Percentiles rank a stretch among this genome's conserved stretches.
Evolutionary conservation across 345 rosid genomes (phyloP).

Genomic region (Eucalyptus regnans): DNA sequence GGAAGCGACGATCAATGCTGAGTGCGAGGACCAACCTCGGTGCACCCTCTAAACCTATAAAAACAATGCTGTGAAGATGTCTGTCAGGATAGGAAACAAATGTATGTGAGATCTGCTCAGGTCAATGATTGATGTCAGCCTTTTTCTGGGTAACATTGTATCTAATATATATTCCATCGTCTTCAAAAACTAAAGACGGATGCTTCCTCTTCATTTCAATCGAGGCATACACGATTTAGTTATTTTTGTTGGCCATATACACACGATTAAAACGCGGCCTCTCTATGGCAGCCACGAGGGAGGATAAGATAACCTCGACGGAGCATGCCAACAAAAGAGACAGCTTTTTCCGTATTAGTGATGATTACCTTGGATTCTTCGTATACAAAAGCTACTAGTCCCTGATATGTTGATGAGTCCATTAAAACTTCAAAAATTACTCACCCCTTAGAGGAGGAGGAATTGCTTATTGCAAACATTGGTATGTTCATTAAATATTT

Average conservation of each 20-base stretch:
- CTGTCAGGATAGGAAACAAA: no score
- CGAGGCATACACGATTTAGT: not conserved
- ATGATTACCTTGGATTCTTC: not conserved
- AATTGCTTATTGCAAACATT: no score
- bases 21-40: no score
- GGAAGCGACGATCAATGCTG: no score
- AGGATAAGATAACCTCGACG: not conserved
- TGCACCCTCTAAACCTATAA: no score
- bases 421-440: rapidly evolving
- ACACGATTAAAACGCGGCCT: not conserved
- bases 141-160: not conserved
- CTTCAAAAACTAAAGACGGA: not conserved
- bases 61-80: no score
- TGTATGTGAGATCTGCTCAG: no score
- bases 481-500: no score
- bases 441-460: no score
- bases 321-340: not conserved
- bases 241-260: not conserved
- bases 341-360: not conserved
- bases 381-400: not conserved
- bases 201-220: not conserved
- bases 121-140: not conserved
- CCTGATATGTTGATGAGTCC: not conserved
- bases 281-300: not conserved
- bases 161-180: not conserved